Evolutionary conservation across 2,329 filamentous ascomycete genomes (phyloP).

Genomic region (Cercospora zeae-maydis): DNA sequence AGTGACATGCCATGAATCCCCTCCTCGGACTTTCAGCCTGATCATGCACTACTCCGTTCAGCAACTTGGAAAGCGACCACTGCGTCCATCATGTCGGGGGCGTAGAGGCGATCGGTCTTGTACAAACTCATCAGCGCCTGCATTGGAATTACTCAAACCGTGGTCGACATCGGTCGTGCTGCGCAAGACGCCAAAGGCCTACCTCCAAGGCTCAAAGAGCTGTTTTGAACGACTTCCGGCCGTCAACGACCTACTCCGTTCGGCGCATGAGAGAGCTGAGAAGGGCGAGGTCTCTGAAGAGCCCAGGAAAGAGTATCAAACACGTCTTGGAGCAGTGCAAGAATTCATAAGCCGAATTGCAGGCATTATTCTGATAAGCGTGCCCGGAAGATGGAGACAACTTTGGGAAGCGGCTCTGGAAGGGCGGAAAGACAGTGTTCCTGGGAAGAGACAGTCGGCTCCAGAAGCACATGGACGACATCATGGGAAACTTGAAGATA

Average conservation of each 20-base stretch:
- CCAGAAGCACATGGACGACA: not conserved
- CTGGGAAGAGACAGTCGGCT: not conserved
- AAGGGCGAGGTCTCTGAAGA: not conserved
- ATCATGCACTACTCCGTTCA: not conserved
- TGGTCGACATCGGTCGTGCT: not conserved
- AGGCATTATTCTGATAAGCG: not conserved
- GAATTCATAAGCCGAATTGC: accelerated
- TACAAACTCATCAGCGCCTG: not conserved
- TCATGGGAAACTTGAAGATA: not conserved
- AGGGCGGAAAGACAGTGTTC: not conserved
- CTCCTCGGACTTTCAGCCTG: not conserved
- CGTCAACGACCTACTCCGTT: not conserved
- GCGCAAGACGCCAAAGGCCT: not conserved
- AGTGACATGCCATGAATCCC: not conserved
- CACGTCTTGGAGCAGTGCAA: not conserved
- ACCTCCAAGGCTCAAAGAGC: not conserved
- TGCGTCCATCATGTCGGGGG: not conserved
- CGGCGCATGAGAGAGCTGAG: not conserved
- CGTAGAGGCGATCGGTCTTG: not conserved
- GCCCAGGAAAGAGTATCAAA: not conserved
- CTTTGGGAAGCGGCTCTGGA: not conserved
- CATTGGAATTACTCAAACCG: not conserved
- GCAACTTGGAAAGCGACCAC: not conserved
- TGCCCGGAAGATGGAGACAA: not conserved
- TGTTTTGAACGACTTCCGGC: not conserved